Evolutionary conservation across 2,329 filamentous ascomycete species (phyloP).

Genomic region (Aspergillus fumigatus): DNA sequence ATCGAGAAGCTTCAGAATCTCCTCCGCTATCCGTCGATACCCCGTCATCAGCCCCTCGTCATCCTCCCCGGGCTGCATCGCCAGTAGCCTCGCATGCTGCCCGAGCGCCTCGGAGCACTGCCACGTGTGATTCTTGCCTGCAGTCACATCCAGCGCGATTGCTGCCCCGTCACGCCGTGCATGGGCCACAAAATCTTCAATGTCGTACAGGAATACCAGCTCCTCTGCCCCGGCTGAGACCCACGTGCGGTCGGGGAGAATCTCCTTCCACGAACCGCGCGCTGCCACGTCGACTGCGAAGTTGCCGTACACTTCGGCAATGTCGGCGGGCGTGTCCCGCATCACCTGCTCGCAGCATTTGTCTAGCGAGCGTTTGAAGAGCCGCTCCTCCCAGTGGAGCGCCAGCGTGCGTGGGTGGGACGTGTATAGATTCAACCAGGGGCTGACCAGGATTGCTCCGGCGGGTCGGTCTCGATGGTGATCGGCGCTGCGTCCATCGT

Average conservation of each 20-base stretch:
- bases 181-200: constrained; percentile 8
- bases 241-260: constrained; percentile 10
- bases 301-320: constrained; percentile 5
- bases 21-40: constrained; percentile 14
- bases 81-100: constrained; percentile 9
- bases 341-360: constrained; percentile 5
- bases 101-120: constrained; percentile 12
- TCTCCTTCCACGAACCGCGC: constrained; percentile 10
- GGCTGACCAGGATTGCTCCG: constrained; percentile 10
- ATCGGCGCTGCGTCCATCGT: background rate
- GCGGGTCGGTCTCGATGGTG: background rate
- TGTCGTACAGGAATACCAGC: constrained; percentile 12
- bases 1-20: constrained; percentile 27
- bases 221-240: constrained; percentile 13
- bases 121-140: constrained; percentile 12
- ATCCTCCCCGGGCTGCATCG: constrained; percentile 1
- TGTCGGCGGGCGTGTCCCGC: background rate
- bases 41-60: constrained; percentile 4
- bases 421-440: constrained; percentile 12
- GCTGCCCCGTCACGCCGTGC: constrained; percentile 4
- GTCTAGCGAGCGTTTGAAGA: constrained; percentile 11
- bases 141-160: constrained; percentile 2
- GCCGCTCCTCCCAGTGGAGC: constrained; percentile 12
- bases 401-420: constrained; percentile 6
- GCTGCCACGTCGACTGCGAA: constrained; percentile 3